A percentile compares a stretch with the other conserved stretches of the same genome.
phyloP scores from a whole-genome alignment of 2,329 filamentous ascomycete genomes.

The Periconia sp. region DNA sequence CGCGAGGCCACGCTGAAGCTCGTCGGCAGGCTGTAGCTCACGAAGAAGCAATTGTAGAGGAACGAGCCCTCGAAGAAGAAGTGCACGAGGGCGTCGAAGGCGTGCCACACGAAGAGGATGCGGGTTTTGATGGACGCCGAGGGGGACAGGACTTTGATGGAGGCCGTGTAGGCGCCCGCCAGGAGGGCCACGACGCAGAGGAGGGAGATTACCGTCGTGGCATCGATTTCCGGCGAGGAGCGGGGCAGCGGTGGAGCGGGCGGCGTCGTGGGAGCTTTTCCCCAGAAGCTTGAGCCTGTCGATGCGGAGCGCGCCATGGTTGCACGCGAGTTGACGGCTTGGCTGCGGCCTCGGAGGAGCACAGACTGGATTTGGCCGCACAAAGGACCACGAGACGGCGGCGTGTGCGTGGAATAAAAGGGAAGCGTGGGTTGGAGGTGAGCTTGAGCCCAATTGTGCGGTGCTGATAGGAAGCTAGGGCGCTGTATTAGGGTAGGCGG shows the following conservation, averaged over 20 bases:
- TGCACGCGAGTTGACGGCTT: no score
- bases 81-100: constrained; percentile 91
- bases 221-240: constrained; percentile 54
- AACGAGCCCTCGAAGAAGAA: constrained; percentile 89
- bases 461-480: no score
- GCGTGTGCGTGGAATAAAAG: no score
- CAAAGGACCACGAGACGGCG: constrained; percentile 7
- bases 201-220: constrained; percentile 62
- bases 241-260: constrained; percentile 52
- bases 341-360: no score
- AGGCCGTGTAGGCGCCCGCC: constrained; percentile 58
- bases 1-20: constrained; percentile 34
- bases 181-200: constrained; percentile 61
- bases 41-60: constrained; percentile 93
- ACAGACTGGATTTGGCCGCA: no score
- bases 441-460: constrained; percentile 34
- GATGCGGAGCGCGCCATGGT: constrained; percentile 10
- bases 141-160: constrained; percentile 58
- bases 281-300: constrained; percentile 11
- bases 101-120: constrained; percentile 91
- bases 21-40: constrained; percentile 56
- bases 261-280: constrained; percentile 64
- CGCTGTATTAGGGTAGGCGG: constrained; percentile 32
- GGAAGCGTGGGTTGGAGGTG: no score
- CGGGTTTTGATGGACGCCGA: constrained; percentile 65